These are phyloP conservation scores for Irpex sp. DNA, from an alignment of 1,284 basidiomycete genomes.

Conservation along the genomic window DNA sequence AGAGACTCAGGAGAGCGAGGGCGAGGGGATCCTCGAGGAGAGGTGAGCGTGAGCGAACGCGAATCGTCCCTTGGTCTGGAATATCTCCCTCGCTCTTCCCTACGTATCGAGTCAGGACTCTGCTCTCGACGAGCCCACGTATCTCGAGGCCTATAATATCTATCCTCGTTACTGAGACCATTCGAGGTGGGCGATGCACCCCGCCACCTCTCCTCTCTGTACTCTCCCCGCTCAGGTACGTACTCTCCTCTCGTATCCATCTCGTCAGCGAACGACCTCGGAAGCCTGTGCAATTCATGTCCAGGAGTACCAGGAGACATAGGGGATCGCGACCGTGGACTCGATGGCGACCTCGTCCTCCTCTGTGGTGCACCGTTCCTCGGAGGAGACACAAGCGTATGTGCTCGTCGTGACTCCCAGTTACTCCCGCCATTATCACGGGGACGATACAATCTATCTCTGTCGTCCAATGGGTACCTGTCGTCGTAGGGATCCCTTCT, in stretches of 20 bases:
- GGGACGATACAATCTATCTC: slow-evolving; percentile 9
- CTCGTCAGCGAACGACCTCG: slow-evolving; percentile 21
- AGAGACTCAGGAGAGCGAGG: background rate
- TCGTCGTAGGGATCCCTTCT: slow-evolving; percentile 14
- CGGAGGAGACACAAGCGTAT: slow-evolving; percentile 9
- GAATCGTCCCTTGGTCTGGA: background rate
- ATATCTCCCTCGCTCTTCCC: background rate
- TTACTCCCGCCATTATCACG: slow-evolving; percentile 16
- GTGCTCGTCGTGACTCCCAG: slow-evolving; percentile 14
- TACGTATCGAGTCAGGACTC: background rate
- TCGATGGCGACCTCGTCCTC: slow-evolving; percentile 23
- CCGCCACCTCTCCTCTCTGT: background rate
- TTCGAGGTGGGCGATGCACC: background rate
- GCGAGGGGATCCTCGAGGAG: background rate
- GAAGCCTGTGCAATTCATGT: slow-evolving; percentile 29
- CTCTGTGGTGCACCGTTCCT: background rate
- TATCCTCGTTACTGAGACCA: background rate
- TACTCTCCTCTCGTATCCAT: slow-evolving; percentile 9
- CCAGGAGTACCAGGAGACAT: slow-evolving; percentile 19
- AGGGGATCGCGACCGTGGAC: slow-evolving; percentile 25
- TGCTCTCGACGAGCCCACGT: background rate
- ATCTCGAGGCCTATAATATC: background rate
- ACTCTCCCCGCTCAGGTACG: slow-evolving; percentile 18
- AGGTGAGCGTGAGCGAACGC: background rate
- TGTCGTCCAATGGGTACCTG: slow-evolving; percentile 10